A percentile compares a stretch with the other conserved stretches of the same genome.
Evolutionary conservation across 768 basidiomycete genomes (phyloP).

Genomic region (Suillus lakei): DNA sequence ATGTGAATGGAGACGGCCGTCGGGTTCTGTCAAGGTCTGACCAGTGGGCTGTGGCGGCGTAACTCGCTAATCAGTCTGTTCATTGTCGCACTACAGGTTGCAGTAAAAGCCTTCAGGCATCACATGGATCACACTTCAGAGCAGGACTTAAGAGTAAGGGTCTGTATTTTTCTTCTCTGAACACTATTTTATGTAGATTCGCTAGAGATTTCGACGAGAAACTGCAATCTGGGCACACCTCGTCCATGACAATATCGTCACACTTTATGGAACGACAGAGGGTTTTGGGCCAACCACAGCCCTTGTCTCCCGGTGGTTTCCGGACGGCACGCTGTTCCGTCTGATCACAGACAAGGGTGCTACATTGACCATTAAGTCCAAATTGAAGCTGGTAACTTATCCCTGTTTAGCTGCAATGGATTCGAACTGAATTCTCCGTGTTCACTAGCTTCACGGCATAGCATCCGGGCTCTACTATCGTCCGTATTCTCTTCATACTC

Average conservation of each 20-base stretch:
- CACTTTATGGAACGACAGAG: constrained; percentile 18
- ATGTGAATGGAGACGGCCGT: neutral
- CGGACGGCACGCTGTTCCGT: neutral
- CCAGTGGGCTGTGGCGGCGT: no score
- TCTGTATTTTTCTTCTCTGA: neutral
- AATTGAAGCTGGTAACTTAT: neutral
- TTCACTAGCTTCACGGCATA: constrained; percentile 18
- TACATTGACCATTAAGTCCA: neutral
- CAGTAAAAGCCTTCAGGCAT: neutral
- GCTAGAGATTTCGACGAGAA: constrained; percentile 21
- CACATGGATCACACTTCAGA: no score
- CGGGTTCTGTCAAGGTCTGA: neutral
- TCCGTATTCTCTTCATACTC: neutral
- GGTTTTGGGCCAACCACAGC: constrained; percentile 7
- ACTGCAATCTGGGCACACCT: constrained; percentile 24
- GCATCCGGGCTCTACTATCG: constrained; percentile 20
- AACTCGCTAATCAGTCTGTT: neutral
- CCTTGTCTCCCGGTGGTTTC: constrained; percentile 8
- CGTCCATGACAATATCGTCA: constrained; percentile 23
- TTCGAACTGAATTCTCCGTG: neutral
- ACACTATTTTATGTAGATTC: neutral
- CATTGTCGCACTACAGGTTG: neutral
- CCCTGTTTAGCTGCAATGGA: neutral
- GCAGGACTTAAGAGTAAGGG: neutral
- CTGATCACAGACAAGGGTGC: neutral